These are phyloP conservation scores for Gossypium raimondii DNA, from an alignment of 345 rosid genomes.

Conservation along the genomic window DNA sequence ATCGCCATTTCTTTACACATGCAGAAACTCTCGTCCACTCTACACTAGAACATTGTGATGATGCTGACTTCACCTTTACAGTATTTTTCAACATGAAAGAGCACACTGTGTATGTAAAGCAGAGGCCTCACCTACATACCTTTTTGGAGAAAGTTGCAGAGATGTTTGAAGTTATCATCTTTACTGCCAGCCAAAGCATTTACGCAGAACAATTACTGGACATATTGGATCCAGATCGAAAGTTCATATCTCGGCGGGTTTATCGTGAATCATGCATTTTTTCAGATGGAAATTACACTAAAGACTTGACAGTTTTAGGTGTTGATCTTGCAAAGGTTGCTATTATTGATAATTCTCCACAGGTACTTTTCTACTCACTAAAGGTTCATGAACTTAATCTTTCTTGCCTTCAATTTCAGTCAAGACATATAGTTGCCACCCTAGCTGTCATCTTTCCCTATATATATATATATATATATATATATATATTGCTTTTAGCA, in stretches of 20 bases:
- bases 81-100: constrained; percentile 87
- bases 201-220: constrained; percentile 83
- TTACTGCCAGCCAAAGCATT: constrained; percentile 93
- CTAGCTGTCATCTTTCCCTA: neutral
- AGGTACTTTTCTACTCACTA: constrained; percentile 45
- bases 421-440: too few species aligned
- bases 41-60: constrained; percentile 63
- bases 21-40: constrained; percentile 96
- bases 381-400: constrained; percentile 15
- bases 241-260: constrained; percentile 62
- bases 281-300: constrained; percentile 80
- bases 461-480: neutral
- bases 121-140: constrained; percentile 73
- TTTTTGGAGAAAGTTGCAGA: constrained; percentile 89
- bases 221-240: constrained; percentile 67
- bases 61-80: constrained; percentile 75
- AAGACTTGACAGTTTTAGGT: constrained; percentile 89
- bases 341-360: constrained; percentile 91
- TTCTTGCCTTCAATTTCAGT: neutral
- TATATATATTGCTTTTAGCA: neutral
- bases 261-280: constrained; percentile 90
- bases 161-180: constrained; percentile 74
- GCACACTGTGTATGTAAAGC: constrained; percentile 72
- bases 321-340: constrained; percentile 94
- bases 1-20: constrained; percentile 15